Evolutionary conservation across 257 asterid species (phyloP).

Genomic region (Ehretia macrophylla): DNA sequence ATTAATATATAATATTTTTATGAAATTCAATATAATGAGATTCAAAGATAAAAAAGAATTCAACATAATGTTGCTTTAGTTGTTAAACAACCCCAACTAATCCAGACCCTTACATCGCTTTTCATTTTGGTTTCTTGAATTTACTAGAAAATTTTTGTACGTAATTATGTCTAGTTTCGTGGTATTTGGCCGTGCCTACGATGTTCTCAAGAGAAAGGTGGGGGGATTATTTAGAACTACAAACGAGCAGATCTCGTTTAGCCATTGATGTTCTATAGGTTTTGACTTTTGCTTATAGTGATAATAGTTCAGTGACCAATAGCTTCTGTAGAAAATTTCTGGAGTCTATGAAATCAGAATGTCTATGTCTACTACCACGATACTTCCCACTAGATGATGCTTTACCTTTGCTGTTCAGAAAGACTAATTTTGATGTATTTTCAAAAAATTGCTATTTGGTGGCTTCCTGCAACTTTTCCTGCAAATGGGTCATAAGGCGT

Average conservation of each 20-base stretch:
- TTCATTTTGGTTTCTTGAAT: neutral
- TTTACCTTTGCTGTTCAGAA: neutral
- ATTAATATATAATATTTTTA: no score
- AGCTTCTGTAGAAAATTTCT: neutral
- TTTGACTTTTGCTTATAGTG: neutral
- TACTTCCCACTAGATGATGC: no score
- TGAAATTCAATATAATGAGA: no score
- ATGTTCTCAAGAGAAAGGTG: neutral
- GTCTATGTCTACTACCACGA: no score
- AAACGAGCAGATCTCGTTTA: no score
- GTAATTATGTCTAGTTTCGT: neutral
- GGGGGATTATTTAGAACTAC: neutral
- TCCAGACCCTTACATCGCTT: neutral
- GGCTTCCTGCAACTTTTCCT: neutral
- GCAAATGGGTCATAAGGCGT: neutral
- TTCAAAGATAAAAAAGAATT: no score
- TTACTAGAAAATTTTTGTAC: neutral
- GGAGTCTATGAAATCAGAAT: no score
- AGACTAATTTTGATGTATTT: neutral
- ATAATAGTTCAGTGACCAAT: neutral
- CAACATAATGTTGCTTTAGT: conserved; percentile 10
- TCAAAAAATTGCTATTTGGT: neutral
- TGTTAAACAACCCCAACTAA: conserved; percentile 12
- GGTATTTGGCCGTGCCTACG: neutral
- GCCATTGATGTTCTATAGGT: neutral